A percentile compares a stretch with the other conserved stretches of the same genome.
These are phyloP conservation scores for Miscanthus sacchariflorus DNA, from an alignment of 202 grass and related monocot species.

Conservation along the genomic window DNA sequence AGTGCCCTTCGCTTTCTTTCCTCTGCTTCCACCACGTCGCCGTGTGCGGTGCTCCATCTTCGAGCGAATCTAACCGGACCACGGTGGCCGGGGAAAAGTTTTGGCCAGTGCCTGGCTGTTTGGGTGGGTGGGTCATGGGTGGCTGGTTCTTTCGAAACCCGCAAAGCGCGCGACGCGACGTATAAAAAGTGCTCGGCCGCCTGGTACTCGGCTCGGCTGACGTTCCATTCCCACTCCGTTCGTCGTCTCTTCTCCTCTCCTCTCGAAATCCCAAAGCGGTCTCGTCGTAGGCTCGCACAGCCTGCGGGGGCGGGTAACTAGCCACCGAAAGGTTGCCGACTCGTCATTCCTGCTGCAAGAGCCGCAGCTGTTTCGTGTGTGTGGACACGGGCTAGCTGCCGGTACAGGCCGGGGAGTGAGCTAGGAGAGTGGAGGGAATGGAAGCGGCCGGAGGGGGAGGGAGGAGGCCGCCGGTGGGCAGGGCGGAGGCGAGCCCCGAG, in stretches of 20 bases:
- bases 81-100: background rate
- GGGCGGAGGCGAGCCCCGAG: conserved; percentile 72
- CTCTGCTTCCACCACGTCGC: background rate
- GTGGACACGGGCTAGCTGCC: background rate
- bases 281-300: background rate
- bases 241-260: background rate
- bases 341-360: too few species aligned
- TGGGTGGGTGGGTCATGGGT: too few species aligned
- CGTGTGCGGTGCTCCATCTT: background rate
- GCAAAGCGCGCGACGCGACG: conserved; percentile 47
- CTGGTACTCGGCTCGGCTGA: background rate
- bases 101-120: background rate
- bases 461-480: conserved; percentile 39
- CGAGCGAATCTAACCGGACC: conserved; percentile 15
- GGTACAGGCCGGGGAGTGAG: background rate
- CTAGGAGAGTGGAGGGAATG: background rate
- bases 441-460: conserved; percentile 44
- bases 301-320: too few species aligned
- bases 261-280: background rate
- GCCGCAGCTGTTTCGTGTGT: too few species aligned
- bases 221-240: conserved; percentile 21
- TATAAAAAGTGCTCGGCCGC: conserved; percentile 31
- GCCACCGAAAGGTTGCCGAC: too few species aligned
- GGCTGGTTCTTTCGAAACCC: conserved; percentile 22
- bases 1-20: background rate